Base-by-base conservation (phyloP, 83 land plant species). In the Larix sibirica region DNA sequence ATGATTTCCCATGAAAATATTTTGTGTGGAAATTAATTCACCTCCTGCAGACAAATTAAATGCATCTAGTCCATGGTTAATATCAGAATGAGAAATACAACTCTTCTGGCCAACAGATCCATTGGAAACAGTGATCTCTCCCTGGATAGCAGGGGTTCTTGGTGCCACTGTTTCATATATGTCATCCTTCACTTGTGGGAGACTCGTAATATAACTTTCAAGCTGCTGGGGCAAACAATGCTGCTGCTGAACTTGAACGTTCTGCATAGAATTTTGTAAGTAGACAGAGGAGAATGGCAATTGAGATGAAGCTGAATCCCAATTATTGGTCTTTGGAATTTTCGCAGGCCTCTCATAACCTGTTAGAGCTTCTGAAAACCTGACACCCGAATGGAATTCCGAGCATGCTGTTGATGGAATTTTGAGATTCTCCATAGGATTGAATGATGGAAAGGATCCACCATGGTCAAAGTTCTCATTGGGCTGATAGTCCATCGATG, bases 331-430 rank as follows among this genome's bases (percentile, higher is more conserved):
- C 50, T 80, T 88, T 38, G 66, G 65, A 79, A 50, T 81, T 56
- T 88, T 88, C 31, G 65, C 1, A 6, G 87, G 90, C 77, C 83
- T 78, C 67, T 84, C 84, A 6, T 36, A 71, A 8, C 17, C 42
- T 18, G 85, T 66, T 31, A 80, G 62, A 63, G 10, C 73, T 44
- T 83, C 81, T 60, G 31, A 44, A 62, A 62, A 65, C 24, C 50
- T 84, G 54, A 60, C 63, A 56, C 28, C 85, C 58, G 47, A 76
- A 75, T 33, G 73, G 65, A 28, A 79, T 47, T 77, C 74, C 23
- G 83, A 24, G 65, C 47, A 17, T 42, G 28, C 50, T 68, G 14
- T 60, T 14, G 28, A 59, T 73, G 18, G 76, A 54, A 65, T 33
- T 21, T 4, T 68, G 79, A 38, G 65, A 65, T 14, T 38, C 62